Percentiles rank a stretch among this genome's conserved stretches.
phyloP scores from a whole-genome alignment of 495 filamentous ascomycete species.

The Collariella sp. region DNA sequence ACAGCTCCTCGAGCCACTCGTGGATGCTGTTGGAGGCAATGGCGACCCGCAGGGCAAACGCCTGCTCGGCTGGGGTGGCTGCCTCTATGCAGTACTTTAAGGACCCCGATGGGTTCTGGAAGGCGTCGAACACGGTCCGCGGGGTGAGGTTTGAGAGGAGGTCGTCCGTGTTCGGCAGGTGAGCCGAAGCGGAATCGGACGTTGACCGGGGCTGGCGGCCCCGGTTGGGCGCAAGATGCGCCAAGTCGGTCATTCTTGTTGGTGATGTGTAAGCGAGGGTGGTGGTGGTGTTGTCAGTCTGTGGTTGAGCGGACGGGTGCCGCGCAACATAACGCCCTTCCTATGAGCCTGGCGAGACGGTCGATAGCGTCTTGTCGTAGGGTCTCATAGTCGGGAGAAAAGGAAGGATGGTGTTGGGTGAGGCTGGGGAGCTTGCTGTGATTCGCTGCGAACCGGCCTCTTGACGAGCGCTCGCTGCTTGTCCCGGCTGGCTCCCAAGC shows the following conservation, averaged over 20 bases:
- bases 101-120: constrained; percentile 45
- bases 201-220: constrained; percentile 21
- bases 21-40: constrained; percentile 63
- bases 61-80: constrained; percentile 57
- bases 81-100: constrained; percentile 56
- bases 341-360: constrained; percentile 24
- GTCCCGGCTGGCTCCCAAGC: constrained; percentile 4
- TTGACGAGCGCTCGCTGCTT: not conserved
- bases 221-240: constrained; percentile 14
- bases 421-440: constrained; percentile 7
- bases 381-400: constrained; percentile 13
- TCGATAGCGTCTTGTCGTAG: constrained; percentile 7
- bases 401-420: not conserved
- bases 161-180: constrained; percentile 34
- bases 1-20: constrained; percentile 70
- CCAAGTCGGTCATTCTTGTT: constrained; percentile 24
- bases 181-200: constrained; percentile 31
- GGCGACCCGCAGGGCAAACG: constrained; percentile 65
- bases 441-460: constrained; percentile 9
- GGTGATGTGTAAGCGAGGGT: constrained; percentile 2
- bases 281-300: not conserved
- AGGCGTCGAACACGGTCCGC: constrained; percentile 33
- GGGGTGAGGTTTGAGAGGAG: constrained; percentile 38
- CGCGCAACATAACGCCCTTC: constrained; percentile 21
- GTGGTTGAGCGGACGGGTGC: constrained; percentile 9